Percentiles rank a stretch among this genome's conserved stretches.
Evolutionary conservation across 768 basidiomycete genomes (phyloP).

Genomic region (Hericium erinaceus): DNA sequence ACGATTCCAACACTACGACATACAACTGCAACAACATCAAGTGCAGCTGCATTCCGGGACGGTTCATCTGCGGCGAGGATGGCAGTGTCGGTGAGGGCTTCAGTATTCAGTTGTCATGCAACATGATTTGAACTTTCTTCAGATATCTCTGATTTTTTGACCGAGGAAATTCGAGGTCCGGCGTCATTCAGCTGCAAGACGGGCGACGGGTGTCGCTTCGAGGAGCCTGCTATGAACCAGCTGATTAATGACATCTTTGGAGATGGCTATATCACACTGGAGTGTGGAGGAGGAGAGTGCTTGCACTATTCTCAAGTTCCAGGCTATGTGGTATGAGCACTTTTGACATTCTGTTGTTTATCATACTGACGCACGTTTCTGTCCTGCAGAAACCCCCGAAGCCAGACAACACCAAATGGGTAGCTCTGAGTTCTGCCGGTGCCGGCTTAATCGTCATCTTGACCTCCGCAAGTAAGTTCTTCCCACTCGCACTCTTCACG

Average conservation of each 20-base stretch:
- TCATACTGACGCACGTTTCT: neutral
- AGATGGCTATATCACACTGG: conserved; percentile 79
- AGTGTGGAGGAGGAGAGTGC: conserved; percentile 88
- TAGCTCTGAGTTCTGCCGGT: conserved; percentile 76
- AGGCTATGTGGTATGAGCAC: conserved; percentile 57
- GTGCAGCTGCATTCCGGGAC: conserved; percentile 87
- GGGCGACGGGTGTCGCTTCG: conserved; percentile 75
- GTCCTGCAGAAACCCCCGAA: conserved; percentile 55
- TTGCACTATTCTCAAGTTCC: conserved; percentile 90
- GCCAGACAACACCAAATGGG: conserved; percentile 75
- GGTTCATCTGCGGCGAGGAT: conserved; percentile 93
- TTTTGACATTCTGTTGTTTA: neutral
- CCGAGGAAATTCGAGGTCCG: conserved; percentile 84
- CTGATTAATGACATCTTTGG: conserved; percentile 92
- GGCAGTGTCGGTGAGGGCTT: conserved; percentile 77
- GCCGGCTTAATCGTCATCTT: conserved; percentile 69
- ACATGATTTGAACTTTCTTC: neutral
- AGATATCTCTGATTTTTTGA: conserved; percentile 94
- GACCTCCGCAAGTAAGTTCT: conserved; percentile 45
- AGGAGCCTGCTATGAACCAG: conserved; percentile 95
- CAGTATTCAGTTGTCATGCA: neutral
- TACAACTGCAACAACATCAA: conserved; percentile 80
- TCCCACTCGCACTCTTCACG: neutral
- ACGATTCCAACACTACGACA: conserved; percentile 59
- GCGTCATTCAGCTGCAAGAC: conserved; percentile 73